A percentile compares a stretch with the other conserved stretches of the same genome.
Conservation (phyloP, 306 rosid genomes). For the Vigna nakashimae region DNA sequence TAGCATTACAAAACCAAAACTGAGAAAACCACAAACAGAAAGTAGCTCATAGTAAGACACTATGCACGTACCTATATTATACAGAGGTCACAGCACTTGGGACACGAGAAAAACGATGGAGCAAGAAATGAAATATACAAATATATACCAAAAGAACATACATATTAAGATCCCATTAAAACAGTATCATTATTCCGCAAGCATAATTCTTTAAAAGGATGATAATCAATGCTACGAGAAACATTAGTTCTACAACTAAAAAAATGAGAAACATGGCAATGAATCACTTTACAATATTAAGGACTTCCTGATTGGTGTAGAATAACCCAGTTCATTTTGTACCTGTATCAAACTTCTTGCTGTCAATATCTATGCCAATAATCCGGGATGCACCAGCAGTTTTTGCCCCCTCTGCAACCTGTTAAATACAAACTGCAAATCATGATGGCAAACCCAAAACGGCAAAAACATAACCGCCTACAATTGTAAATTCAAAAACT, state of each 20-base stretch:
- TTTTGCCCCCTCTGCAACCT: conserved; percentile 98
- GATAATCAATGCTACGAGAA: conserved; percentile 1
- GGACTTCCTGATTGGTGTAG: not conserved
- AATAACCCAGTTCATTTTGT: conserved; percentile 33
- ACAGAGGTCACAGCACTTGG: not conserved
- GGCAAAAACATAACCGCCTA: conserved; percentile 26
- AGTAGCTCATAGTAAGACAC: conserved; percentile 5
- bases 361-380: conserved; percentile 84
- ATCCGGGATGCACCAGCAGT: conserved; percentile 90
- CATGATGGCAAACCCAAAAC: conserved; percentile 31
- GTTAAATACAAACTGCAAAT: conserved; percentile 41
- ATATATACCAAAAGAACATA: conserved; percentile 23
- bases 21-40: not conserved
- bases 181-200: not conserved
- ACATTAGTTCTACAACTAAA: conserved; percentile 9
- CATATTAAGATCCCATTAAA: conserved; percentile 8
- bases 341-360: conserved; percentile 79
- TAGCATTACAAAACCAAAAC: conserved; percentile 15
- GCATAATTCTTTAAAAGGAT: conserved; percentile 3
- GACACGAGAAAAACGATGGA: not conserved
- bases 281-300: conserved; percentile 30
- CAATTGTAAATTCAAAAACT: conserved; percentile 43
- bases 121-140: conserved; percentile 20
- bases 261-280: conserved; percentile 14
- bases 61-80: not conserved